A percentile compares a stretch with the other conserved stretches of the same genome.
phyloP scores from a whole-genome alignment of 2,329 filamentous ascomycete species.

The Cordyceps javanica region DNA sequence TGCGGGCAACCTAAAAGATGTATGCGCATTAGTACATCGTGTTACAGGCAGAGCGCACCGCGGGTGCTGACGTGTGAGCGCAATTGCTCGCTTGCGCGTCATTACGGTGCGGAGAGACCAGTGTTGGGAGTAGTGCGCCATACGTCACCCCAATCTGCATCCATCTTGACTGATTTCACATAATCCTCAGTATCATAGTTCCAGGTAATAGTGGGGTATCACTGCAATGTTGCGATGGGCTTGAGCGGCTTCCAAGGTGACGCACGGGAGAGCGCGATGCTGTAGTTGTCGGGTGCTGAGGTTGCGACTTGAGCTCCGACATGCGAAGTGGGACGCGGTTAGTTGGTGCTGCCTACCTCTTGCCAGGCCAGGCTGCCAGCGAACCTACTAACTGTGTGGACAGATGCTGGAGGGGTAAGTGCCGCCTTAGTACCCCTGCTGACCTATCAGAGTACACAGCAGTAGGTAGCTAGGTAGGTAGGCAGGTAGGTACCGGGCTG shows the following conservation, averaged over 20 bases:
- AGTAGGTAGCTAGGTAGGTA: too few relatives aligned
- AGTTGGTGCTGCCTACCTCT: background rate
- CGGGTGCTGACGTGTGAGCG: constrained; percentile 8
- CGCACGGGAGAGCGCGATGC: constrained; percentile 1
- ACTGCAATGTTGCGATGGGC: background rate
- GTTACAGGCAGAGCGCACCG: background rate
- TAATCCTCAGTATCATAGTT: constrained; percentile 31
- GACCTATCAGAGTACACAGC: too few relatives aligned
- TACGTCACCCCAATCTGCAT: constrained; percentile 64
- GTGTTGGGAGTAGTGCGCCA: constrained; percentile 21
- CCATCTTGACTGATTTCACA: constrained; percentile 45
- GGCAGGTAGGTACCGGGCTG: too few relatives aligned
- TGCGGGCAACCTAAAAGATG: constrained; percentile 62
- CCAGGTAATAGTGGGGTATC: constrained; percentile 5
- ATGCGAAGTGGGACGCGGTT: constrained; percentile 3
- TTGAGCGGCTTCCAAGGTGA: background rate
- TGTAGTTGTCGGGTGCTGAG: background rate
- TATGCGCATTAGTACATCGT: constrained; percentile 7
- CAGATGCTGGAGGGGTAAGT: background rate
- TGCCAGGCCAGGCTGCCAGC: too few relatives aligned
- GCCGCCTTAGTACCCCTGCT: too few relatives aligned
- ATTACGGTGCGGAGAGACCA: constrained; percentile 9
- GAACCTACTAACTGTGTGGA: too few relatives aligned
- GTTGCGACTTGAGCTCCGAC: constrained; percentile 1
- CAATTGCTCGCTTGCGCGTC: constrained; percentile 17